Percentiles rank a stretch among this genome's conserved stretches.
Conservation (phyloP, 805 yeast species). For the Metschnikowia colocasiae region DNA sequence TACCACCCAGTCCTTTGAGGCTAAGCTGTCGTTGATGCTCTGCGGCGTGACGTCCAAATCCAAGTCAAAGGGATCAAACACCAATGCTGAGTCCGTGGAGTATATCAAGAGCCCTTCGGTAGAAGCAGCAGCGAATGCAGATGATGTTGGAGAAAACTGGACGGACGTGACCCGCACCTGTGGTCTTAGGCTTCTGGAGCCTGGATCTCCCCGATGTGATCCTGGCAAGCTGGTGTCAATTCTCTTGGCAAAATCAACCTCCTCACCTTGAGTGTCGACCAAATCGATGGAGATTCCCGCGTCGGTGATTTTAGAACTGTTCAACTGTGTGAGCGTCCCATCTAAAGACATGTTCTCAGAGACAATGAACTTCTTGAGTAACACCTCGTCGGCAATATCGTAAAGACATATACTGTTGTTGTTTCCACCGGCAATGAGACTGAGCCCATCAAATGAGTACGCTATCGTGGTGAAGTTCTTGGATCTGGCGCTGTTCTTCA, state of each 20-base stretch:
- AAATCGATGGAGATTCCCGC: slow-evolving; percentile 74
- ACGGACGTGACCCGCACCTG: slow-evolving; percentile 78
- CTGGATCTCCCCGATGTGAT: slow-evolving; percentile 70
- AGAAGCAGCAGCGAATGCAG: slow-evolving; percentile 89
- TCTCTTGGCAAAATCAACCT: slow-evolving; percentile 80
- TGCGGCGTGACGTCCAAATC: slow-evolving; percentile 91
- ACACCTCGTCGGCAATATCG: slow-evolving; percentile 83
- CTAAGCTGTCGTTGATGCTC: slow-evolving; percentile 57
- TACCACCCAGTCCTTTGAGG: slow-evolving; percentile 59
- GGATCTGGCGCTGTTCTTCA: slow-evolving; percentile 78
- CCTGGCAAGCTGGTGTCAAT: slow-evolving; percentile 80
- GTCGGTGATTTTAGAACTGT: slow-evolving; percentile 80
- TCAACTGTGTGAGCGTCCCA: slow-evolving; percentile 77
- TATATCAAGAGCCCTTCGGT: slow-evolving; percentile 88
- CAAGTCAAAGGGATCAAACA: slow-evolving; percentile 92
- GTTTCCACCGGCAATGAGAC: slow-evolving; percentile 89
- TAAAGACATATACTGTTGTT: slow-evolving; percentile 88
- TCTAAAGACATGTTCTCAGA: slow-evolving; percentile 87
- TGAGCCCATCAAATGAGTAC: slow-evolving; percentile 86
- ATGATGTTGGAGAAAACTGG: slow-evolving; percentile 83
- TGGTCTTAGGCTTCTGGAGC: slow-evolving; percentile 71
- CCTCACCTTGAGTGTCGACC: slow-evolving; percentile 82
- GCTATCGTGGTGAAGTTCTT: slow-evolving; percentile 76
- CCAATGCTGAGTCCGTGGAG: slow-evolving; percentile 67
- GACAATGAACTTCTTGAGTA: slow-evolving; percentile 75